Evolutionary conservation across 148 eudicot genomes (phyloP).

Genomic region (Nyssa sinensis): DNA sequence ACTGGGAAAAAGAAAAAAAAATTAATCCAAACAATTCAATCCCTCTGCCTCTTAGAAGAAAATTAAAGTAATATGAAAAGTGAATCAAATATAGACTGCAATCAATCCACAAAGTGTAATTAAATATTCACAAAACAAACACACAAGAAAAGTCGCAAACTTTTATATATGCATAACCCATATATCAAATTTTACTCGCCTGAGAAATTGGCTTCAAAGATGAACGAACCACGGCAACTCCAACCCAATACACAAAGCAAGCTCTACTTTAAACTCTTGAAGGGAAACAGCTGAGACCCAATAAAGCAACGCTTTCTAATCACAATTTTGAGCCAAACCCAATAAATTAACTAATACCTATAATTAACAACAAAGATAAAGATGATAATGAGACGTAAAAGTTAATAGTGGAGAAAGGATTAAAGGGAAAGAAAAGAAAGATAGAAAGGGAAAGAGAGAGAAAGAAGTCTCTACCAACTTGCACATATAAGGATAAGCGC

Average conservation of each 20-base stretch:
- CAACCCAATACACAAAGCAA: constrained; percentile 3
- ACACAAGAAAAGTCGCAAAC: not conserved
- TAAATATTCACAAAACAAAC: not conserved
- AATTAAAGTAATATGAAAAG: not conserved
- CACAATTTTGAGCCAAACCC: constrained; percentile 1
- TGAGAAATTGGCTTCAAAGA: not conserved
- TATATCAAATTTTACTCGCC: not conserved
- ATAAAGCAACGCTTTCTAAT: not conserved
- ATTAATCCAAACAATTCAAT: not conserved
- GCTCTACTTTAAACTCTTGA: not conserved
- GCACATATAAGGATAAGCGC: constrained; percentile 17
- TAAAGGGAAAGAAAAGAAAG: not conserved
- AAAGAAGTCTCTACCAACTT: constrained; percentile 13
- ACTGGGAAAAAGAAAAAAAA: not conserved
- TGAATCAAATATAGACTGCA: not conserved
- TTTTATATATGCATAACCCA: not conserved
- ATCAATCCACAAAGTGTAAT: not conserved
- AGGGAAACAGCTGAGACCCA: constrained; percentile 6
- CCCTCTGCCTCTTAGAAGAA: not conserved
- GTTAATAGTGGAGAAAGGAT: not conserved
- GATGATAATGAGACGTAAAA: not conserved
- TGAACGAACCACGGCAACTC: not conserved
- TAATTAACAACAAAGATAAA: not conserved
- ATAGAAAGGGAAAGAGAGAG: not conserved
- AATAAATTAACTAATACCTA: not conserved